Percentiles rank a stretch among this genome's conserved stretches.
Conservation (phyloP, 352 stramenopile species). For the Plasmopara viticola region DNA sequence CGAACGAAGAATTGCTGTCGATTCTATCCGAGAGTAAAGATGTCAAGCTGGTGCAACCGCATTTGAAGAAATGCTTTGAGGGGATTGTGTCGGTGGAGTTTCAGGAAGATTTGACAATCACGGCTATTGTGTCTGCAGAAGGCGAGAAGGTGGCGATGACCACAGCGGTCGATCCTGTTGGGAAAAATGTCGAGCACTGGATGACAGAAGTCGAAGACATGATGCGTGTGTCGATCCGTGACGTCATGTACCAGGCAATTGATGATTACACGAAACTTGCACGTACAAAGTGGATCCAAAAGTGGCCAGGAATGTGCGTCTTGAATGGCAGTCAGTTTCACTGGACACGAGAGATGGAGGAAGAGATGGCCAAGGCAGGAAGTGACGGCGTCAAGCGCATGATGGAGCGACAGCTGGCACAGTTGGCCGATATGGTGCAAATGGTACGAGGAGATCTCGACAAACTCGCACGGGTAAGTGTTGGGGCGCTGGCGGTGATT, state of each 20-base stretch:
- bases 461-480: constrained; percentile 87
- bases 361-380: constrained; percentile 69
- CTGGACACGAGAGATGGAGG: constrained; percentile 93
- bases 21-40: constrained; percentile 95
- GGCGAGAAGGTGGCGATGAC: constrained; percentile 86
- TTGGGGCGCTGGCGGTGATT: constrained; percentile 92
- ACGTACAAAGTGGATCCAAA: constrained; percentile 94
- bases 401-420: constrained; percentile 85
- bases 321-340: constrained; percentile 94
- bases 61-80: constrained; percentile 96
- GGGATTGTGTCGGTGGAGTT: constrained; percentile 91
- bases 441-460: constrained; percentile 86
- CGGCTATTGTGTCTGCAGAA: constrained; percentile 87
- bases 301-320: constrained; percentile 91
- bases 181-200: constrained; percentile 94
- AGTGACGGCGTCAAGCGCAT: constrained; percentile 87
- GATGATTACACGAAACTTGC: constrained; percentile 86
- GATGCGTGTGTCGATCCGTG: constrained; percentile 89
- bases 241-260: constrained; percentile 89
- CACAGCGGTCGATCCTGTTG: constrained; percentile 84
- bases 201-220: constrained; percentile 92
- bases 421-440: constrained; percentile 94
- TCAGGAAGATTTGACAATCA: constrained; percentile 87
- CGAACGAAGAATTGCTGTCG: constrained; percentile 92
- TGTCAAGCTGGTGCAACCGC: constrained; percentile 90